phyloP scores from a whole-genome alignment of 108 stramenopile genomes.

The Chaetoceros muelleri region DNA sequence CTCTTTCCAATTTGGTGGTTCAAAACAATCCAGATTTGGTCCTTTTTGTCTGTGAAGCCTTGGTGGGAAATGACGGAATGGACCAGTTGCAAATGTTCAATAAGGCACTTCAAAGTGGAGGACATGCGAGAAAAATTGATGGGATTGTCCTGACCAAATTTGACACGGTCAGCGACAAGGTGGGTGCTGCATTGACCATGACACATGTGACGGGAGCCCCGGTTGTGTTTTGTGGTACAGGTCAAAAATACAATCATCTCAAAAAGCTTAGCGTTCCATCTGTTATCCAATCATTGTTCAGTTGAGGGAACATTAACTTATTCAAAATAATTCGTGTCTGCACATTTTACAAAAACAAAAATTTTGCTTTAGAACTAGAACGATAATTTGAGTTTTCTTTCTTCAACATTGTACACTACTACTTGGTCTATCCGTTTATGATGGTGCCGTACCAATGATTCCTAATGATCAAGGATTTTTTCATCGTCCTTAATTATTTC shows the following conservation, averaged over 20 bases:
- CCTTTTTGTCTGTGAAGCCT: constrained; percentile 93
- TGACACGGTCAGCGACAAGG: constrained; percentile 98
- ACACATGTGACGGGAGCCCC: constrained; percentile 93
- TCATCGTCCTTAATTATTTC: too few relatives aligned
- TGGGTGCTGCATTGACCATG: constrained; percentile 92
- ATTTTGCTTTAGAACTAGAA: too few relatives aligned
- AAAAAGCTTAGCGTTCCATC: constrained; percentile 73
- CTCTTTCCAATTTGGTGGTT: constrained; percentile 81
- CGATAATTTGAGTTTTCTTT: too few relatives aligned
- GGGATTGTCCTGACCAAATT: constrained; percentile 96
- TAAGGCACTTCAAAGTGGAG: constrained; percentile 68
- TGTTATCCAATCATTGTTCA: constrained; percentile 83
- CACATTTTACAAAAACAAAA: too few relatives aligned
- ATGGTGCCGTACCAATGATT: too few relatives aligned
- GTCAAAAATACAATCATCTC: constrained; percentile 97
- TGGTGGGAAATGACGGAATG: constrained; percentile 96
- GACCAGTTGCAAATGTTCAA: constrained; percentile 94
- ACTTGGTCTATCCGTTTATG: too few relatives aligned
- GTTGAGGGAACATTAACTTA: constrained; percentile 8
- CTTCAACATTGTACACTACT: too few relatives aligned
- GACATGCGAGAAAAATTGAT: constrained; percentile 72
- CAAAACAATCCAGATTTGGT: constrained; percentile 88
- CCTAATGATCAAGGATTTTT: too few relatives aligned
- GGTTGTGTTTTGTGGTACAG: constrained; percentile 92
- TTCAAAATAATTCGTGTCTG: neutral